Evolutionary conservation across 2,329 filamentous ascomycete genomes (phyloP).

Genomic region (Hypoxylon sp.): DNA sequence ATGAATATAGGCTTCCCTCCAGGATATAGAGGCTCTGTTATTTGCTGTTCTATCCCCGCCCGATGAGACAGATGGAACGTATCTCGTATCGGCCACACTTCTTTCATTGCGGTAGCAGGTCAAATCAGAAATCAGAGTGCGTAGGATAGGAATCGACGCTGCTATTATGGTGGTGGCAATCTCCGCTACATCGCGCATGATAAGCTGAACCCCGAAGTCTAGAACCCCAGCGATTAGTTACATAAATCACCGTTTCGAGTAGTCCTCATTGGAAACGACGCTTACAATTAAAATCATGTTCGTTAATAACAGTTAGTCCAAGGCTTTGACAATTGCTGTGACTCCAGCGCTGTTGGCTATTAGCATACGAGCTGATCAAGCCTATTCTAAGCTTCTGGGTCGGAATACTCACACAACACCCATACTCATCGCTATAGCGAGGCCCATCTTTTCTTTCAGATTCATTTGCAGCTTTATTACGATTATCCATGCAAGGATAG

Average conservation of each 20-base stretch:
- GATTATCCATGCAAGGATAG: constrained; percentile 18
- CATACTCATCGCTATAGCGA: constrained; percentile 31
- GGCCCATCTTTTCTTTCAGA: constrained; percentile 26
- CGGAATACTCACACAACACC: constrained; percentile 25
- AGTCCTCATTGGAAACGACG: not conserved
- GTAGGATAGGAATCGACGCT: constrained; percentile 22
- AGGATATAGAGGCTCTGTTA: too few species aligned
- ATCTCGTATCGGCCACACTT: not conserved
- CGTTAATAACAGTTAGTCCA: constrained; percentile 7
- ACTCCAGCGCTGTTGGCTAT: constrained; percentile 5
- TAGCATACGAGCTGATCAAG: not conserved
- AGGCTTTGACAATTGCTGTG: constrained; percentile 12
- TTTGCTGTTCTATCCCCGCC: not conserved
- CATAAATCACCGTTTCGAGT: not conserved
- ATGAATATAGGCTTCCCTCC: not conserved
- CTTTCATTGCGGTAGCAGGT: not conserved
- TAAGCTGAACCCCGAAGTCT: constrained; percentile 18
- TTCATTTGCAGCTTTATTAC: constrained; percentile 23
- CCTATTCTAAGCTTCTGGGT: not conserved
- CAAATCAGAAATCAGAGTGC: constrained; percentile 17
- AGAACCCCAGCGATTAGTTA: not conserved
- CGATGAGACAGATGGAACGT: not conserved
- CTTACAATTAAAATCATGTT: constrained; percentile 27
- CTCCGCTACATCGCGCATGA: constrained; percentile 20
- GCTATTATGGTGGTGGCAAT: constrained; percentile 26